A percentile compares a stretch with the other conserved stretches of the same genome.
phyloP scores from a whole-genome alignment of 2,329 filamentous ascomycete genomes.

The Fusarium kyushuense region DNA sequence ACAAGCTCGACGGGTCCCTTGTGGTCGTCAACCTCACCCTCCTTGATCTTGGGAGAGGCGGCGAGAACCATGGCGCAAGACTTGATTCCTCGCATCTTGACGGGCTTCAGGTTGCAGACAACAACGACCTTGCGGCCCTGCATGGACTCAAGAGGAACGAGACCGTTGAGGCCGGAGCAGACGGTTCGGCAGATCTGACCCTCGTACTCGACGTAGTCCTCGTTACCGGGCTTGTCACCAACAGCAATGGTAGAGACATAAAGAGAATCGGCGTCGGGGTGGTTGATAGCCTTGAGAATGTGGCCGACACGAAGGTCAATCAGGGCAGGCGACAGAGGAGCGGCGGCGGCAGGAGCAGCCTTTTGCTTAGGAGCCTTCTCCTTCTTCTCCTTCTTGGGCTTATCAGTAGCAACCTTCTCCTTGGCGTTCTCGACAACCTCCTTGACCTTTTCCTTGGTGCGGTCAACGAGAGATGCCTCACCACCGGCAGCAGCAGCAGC shows the following conservation, averaged over 20 bases:
- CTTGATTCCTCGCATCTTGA: constrained; percentile 94
- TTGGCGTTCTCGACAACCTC: constrained; percentile 66
- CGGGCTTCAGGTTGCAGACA: constrained; percentile 97
- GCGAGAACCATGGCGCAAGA: constrained; percentile 91
- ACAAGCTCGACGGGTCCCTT: constrained; percentile 94
- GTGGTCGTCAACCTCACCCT: constrained; percentile 84
- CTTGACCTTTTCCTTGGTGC: constrained; percentile 70
- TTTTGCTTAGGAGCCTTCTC: constrained; percentile 84
- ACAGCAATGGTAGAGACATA: constrained; percentile 96
- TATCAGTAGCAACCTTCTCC: constrained; percentile 53
- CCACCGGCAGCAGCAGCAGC: constrained; percentile 70
- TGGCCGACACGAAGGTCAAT: constrained; percentile 98
- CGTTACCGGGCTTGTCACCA: constrained; percentile 82
- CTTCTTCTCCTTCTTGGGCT: constrained; percentile 88
- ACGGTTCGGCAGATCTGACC: constrained; percentile 94
- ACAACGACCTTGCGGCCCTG: constrained; percentile 94
- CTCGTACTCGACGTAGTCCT: constrained; percentile 92
- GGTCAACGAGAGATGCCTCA: constrained; percentile 65
- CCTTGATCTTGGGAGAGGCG: constrained; percentile 84
- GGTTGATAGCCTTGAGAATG: constrained; percentile 94
- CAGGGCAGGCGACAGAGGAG: constrained; percentile 82
- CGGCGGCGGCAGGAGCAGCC: constrained; percentile 74
- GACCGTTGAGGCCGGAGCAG: constrained; percentile 94
- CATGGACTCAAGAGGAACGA: constrained; percentile 95
- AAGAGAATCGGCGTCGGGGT: constrained; percentile 96